Percentiles rank a stretch among this genome's conserved stretches.
These are phyloP conservation scores for Xylaria sp. DNA, from an alignment of 2,329 filamentous ascomycete genomes.

Conservation along the genomic window DNA sequence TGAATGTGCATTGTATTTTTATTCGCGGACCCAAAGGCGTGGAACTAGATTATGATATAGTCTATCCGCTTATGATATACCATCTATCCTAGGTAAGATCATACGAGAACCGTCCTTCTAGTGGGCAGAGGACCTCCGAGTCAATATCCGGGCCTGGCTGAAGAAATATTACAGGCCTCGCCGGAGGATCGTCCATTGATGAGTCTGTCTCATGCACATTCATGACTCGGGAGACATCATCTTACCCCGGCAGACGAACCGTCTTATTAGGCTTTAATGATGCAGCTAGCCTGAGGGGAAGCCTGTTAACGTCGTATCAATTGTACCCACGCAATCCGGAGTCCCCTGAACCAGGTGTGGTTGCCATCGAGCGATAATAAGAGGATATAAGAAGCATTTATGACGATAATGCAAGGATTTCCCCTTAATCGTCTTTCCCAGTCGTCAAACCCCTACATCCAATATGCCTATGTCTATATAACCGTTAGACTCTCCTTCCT, in stretches of 20 bases:
- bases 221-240: background rate
- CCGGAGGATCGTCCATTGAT: constrained; percentile 19
- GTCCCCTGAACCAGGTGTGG: constrained; percentile 16
- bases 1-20: background rate
- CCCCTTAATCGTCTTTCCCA: background rate
- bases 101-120: constrained; percentile 2
- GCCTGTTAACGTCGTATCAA: constrained; percentile 45
- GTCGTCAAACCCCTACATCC: constrained; percentile 2
- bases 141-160: constrained; percentile 11
- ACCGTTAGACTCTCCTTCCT: constrained; percentile 30
- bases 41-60: constrained; percentile 24
- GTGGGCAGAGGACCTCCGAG: constrained; percentile 17
- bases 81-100: constrained; percentile 3
- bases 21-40: constrained; percentile 25
- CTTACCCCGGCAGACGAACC: constrained; percentile 35
- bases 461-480: constrained; percentile 31
- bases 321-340: constrained; percentile 28
- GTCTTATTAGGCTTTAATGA: constrained; percentile 38
- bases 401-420: constrained; percentile 16
- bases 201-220: constrained; percentile 9
- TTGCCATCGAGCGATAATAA: constrained; percentile 12
- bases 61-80: background rate
- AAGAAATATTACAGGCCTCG: constrained; percentile 19
- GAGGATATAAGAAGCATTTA: constrained; percentile 1
- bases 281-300: constrained; percentile 45